These are phyloP conservation scores for Ogataea degrootiae DNA, from an alignment of 805 yeast genomes.

Conservation along the genomic window DNA sequence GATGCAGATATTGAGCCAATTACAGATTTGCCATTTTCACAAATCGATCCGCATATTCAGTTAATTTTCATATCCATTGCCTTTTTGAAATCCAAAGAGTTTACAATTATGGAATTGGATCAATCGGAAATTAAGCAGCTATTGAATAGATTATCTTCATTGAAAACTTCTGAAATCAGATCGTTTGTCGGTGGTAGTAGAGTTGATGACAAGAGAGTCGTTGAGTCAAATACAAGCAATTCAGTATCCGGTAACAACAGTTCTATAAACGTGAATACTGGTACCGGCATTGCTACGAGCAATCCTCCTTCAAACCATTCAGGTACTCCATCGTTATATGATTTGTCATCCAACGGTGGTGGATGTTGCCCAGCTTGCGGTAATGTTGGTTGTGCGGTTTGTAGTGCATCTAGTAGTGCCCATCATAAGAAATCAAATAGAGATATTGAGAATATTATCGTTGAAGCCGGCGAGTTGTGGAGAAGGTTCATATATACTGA, in stretches of 20 bases:
- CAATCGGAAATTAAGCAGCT: conserved; percentile 84
- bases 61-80: conserved; percentile 73
- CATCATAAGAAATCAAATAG: conserved; percentile 25
- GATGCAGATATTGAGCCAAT: conserved; percentile 23
- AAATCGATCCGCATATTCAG: conserved; percentile 71
- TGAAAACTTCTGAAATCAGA: conserved; percentile 27
- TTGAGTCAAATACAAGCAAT: not conserved
- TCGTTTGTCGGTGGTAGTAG: conserved; percentile 21
- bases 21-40: conserved; percentile 45
- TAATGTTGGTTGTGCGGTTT: conserved; percentile 7
- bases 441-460: conserved; percentile 68
- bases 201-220: not conserved
- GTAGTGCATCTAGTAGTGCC: conserved; percentile 7
- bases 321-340: not conserved
- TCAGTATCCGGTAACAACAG: not conserved
- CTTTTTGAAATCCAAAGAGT: conserved; percentile 73
- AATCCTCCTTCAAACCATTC: not conserved
- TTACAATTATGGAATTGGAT: conserved; percentile 77
- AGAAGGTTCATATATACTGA: conserved; percentile 73
- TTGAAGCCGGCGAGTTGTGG: conserved; percentile 86
- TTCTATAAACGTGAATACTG: not conserved
- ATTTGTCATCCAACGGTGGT: not conserved
- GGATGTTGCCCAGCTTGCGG: conserved; percentile 6
- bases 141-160: conserved; percentile 53
- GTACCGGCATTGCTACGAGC: not conserved